Evolutionary conservation across 2,329 filamentous ascomycete species (phyloP), one percentile per base, ranked within the genome.

Genomic region (Epichloe scottii): DNA sequence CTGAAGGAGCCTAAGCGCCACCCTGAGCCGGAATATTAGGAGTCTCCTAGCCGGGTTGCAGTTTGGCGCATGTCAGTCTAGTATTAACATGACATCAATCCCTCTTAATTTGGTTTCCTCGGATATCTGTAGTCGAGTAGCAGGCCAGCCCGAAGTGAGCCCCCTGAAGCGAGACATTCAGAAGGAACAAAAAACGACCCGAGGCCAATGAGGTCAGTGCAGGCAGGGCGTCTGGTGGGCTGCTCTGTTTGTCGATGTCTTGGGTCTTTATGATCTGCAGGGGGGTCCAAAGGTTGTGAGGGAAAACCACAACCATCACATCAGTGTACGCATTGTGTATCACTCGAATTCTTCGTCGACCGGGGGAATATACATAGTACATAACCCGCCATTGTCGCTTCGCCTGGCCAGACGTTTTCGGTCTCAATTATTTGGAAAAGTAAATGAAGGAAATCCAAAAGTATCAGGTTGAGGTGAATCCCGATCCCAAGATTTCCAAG

Each of bases 251-350:
- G 49, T 39, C 37, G 37, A 26, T 51, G 37, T 51, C 43, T 35
- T 46, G 43, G 23, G 34, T 43, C 46, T 34, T 41, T 38, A n/a
- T 37, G 48, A 33, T 38, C 19, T 15, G 26, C 38, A 42, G 47
- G 38, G n/a, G 38, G 46, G 30, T 14, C n/a, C 26, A 21, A 3
- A 21, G 21, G 21, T 21, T 21, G 26, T 42, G 46, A 48, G 40
- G 2, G 21, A 48, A 30, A 48, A 21, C n/a, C n/a, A 21, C 46
- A 38, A 34, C 38, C 47, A 49, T 37, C 39, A 37, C 47, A 35
- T 42, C 47, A 49, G 35, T 49, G 26, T 49, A 39, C 41, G n/a
- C n/a, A n/a, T n/a, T n/a, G n/a, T 26, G 23, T 26, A 41, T 49
- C 47, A 49, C 47, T 37, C 26, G 26, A 17, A 21, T 43, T 30